phyloP scores from a whole-genome alignment of 768 basidiomycete genomes.

The Rhizopogon roseolus region DNA sequence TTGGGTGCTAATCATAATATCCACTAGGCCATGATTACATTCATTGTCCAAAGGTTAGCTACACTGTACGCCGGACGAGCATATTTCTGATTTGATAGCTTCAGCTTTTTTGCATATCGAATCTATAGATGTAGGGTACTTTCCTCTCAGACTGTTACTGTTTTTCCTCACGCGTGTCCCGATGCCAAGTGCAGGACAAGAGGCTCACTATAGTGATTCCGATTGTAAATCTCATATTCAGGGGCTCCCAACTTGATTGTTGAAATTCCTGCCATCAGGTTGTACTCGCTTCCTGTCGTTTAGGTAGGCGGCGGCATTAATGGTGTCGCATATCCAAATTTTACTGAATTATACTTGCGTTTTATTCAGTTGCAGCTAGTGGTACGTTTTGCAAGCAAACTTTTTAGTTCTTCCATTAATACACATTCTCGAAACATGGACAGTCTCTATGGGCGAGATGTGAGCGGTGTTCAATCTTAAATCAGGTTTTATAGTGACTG shows the following conservation, averaged over 20 bases:
- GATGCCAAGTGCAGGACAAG: slow-evolving; percentile 9
- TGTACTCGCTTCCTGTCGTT: slow-evolving; percentile 10
- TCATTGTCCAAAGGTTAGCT: slow-evolving; percentile 16
- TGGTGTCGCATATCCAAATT: too few species aligned
- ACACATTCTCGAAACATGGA: slow-evolving; percentile 1
- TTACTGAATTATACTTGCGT: background rate
- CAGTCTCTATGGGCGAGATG: slow-evolving; percentile 18
- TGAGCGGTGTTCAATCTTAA: slow-evolving; percentile 1
- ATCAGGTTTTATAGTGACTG: background rate
- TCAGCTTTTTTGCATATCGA: slow-evolving; percentile 19
- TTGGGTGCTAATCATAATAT: slow-evolving; percentile 4
- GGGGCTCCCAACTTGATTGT: background rate
- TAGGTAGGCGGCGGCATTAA: slow-evolving; percentile 8
- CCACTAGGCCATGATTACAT: slow-evolving; percentile 20
- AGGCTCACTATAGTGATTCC: slow-evolving; percentile 9
- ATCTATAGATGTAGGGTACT: slow-evolving; percentile 17
- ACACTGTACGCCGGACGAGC: background rate
- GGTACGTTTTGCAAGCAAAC: slow-evolving; percentile 4
- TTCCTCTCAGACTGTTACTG: background rate
- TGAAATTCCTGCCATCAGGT: slow-evolving; percentile 3
- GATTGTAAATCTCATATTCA: slow-evolving; percentile 8
- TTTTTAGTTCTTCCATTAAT: background rate
- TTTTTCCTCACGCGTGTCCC: background rate
- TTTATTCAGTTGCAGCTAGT: slow-evolving; percentile 14
- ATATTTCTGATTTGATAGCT: background rate